Conservation (phyloP, 352 stramenopile genomes). For the Blastocystis sp. region DNA sequence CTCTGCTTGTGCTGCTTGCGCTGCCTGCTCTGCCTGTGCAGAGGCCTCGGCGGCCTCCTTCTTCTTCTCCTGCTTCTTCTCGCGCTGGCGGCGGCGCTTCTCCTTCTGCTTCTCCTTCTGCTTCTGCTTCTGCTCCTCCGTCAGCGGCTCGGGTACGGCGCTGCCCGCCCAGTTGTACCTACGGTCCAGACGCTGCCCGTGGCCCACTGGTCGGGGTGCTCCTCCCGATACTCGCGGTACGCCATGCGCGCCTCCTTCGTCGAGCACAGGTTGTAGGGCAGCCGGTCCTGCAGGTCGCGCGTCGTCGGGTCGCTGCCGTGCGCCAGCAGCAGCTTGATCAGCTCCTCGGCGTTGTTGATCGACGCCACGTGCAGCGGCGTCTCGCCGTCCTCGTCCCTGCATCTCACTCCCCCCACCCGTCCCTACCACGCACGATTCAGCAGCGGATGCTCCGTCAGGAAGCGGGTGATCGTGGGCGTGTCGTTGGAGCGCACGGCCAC, state of each 20-base stretch:
- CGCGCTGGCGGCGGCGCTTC: constrained; percentile 66
- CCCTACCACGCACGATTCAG: constrained; percentile 22
- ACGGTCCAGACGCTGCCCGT: neutral
- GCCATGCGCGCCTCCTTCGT: constrained; percentile 78
- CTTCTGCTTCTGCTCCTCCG: constrained; percentile 72
- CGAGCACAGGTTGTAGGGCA: constrained; percentile 78
- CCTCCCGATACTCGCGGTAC: constrained; percentile 78
- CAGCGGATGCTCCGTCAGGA: constrained; percentile 70
- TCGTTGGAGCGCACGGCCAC: constrained; percentile 69
- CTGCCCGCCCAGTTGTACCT: constrained; percentile 75
- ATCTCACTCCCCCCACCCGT: constrained; percentile 70
- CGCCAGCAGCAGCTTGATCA: constrained; percentile 77
- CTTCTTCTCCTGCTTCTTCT: constrained; percentile 5
- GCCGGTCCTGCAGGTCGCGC: constrained; percentile 77
- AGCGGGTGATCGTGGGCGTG: constrained; percentile 72
- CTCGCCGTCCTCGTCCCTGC: constrained; percentile 76
- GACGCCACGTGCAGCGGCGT: constrained; percentile 80
- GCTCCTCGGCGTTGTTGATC: constrained; percentile 72
- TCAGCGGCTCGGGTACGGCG: constrained; percentile 79
- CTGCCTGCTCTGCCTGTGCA: constrained; percentile 11
- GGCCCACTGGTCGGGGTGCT: constrained; percentile 77
- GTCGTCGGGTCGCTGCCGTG: constrained; percentile 77
- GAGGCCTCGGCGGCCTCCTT: neutral
- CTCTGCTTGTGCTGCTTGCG: neutral
- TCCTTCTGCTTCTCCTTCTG: constrained; percentile 81